Evolutionary conservation across 768 basidiomycete genomes (phyloP), one percentile per base, ranked within the genome.

Genomic region (Lactarius quietus): DNA sequence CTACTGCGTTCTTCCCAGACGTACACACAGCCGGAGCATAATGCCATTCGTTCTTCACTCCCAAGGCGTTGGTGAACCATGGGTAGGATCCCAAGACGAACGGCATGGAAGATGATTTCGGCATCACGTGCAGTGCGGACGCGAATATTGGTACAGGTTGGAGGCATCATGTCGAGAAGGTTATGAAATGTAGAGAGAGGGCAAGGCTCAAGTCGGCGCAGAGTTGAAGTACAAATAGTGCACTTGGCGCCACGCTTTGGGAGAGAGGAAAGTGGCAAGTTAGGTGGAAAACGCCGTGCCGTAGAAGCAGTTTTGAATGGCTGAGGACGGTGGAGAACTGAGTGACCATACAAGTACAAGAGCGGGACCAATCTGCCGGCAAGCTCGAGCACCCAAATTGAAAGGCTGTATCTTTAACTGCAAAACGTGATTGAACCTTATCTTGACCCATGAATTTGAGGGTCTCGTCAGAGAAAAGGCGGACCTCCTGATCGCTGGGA

Each of bases 21-120:
- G 64, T 78, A 78, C 56, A 78, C 73, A 63, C 75, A 73, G 55
- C 77, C 77, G 3, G 77, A 68, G 18, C 71, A 68, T 39, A 78
- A 68, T 1, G 71, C 74, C 56, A 75, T 70, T 3, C 78, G 72
- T 60, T 79, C 79, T 33, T 78, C 78, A 64, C 76, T 74, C 63
- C 76, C 77, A 54, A 80, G 77, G 23, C 79, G 76, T 38, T 77
- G 76, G 41, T 64, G 67, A 62, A 78, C 73, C 73, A 80, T 78
- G 43, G 76, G 76, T 38, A 78, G 74, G 8, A 70, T 61, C 20
- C 71, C 68, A 35, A 72, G 61, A 17, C 68, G 61, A 52, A 79
- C 79, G 52, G 77, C 79, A 61, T 78, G 78, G 64, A 79, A 77
- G 64, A 79, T 71, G 67, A 76, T 71, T 63, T 77, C 74, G 0